Conservation (phyloP, 2,329 filamentous ascomycete species). For the Pseudogymnoascus sp. region DNA sequence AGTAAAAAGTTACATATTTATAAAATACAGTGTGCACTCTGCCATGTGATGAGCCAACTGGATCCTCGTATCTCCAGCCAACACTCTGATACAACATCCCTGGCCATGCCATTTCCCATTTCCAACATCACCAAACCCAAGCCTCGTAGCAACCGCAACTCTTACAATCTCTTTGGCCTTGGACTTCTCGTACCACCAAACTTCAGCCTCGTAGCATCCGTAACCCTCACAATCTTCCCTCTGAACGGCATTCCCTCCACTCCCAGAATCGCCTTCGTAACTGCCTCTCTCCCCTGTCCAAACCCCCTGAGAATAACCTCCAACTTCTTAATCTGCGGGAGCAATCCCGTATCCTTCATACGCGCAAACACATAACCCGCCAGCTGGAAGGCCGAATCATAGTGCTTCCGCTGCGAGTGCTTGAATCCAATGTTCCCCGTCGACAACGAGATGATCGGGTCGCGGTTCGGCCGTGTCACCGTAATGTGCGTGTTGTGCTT, state of each 20-base stretch:
- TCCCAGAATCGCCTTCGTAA: conserved; percentile 80
- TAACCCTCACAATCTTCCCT: conserved; percentile 66
- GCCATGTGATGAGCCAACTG: neutral
- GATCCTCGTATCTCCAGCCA: neutral
- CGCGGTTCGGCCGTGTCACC: conserved; percentile 70
- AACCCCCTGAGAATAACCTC: conserved; percentile 82
- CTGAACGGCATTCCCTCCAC: conserved; percentile 71
- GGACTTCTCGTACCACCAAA: conserved; percentile 88
- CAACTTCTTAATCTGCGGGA: conserved; percentile 64
- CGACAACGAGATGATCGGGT: conserved; percentile 71
- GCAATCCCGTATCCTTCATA: conserved; percentile 73
- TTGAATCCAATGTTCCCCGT: conserved; percentile 87
- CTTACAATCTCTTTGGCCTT: conserved; percentile 67
- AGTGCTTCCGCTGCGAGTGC: conserved; percentile 70
- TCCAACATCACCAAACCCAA: too few species aligned
- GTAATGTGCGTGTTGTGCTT: conserved; percentile 97
- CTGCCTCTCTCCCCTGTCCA: conserved; percentile 77
- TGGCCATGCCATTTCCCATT: neutral
- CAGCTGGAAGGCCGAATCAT: conserved; percentile 89
- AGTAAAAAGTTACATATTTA: conserved; percentile 4
- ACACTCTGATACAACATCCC: neutral
- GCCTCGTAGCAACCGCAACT: conserved; percentile 45
- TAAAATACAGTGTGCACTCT: conserved; percentile 5
- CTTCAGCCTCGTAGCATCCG: conserved; percentile 83
- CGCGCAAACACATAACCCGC: conserved; percentile 73